phyloP scores from a whole-genome alignment of 2,329 filamentous ascomycete genomes.

The Xylaria sp. region DNA sequence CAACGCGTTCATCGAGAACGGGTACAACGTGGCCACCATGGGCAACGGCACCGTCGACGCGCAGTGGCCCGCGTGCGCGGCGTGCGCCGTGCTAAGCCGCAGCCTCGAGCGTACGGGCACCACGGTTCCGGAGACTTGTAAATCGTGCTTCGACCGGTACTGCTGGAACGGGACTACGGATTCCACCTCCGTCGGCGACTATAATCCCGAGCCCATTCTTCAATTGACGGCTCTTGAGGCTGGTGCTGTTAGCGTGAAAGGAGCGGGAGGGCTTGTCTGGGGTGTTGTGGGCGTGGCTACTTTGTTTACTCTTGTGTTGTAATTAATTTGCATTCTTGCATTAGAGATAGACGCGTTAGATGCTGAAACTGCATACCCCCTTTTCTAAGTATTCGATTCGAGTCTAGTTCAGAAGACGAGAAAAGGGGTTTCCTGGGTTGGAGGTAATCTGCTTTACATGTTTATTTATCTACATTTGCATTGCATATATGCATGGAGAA shows the following conservation, averaged over 20 bases:
- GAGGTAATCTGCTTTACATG: no score
- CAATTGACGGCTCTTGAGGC: constrained; percentile 17
- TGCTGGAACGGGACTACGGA: constrained; percentile 87
- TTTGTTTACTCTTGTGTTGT: constrained; percentile 8
- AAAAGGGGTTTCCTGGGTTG: no score
- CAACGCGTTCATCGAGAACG: constrained; percentile 83
- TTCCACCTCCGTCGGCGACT: constrained; percentile 41
- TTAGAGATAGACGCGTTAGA: background rate
- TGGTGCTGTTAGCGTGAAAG: constrained; percentile 6
- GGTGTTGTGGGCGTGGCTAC: constrained; percentile 2
- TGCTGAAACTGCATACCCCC: background rate
- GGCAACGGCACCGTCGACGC: constrained; percentile 77
- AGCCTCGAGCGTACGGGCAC: constrained; percentile 75
- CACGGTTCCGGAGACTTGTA: constrained; percentile 72
- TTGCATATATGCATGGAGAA: no score
- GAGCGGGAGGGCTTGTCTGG: constrained; percentile 4
- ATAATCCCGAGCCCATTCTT: constrained; percentile 46
- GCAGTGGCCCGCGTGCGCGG: constrained; percentile 83
- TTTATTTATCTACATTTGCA: no score
- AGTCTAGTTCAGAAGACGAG: no score
- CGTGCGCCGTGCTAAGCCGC: constrained; percentile 82
- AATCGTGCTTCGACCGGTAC: constrained; percentile 77
- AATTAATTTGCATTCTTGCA: background rate
- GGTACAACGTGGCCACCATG: constrained; percentile 81
- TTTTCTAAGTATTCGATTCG: constrained; percentile 5